These are phyloP conservation scores for Fusarium penzigii DNA, from an alignment of 2,329 filamentous ascomycete species.

Conservation along the genomic window DNA sequence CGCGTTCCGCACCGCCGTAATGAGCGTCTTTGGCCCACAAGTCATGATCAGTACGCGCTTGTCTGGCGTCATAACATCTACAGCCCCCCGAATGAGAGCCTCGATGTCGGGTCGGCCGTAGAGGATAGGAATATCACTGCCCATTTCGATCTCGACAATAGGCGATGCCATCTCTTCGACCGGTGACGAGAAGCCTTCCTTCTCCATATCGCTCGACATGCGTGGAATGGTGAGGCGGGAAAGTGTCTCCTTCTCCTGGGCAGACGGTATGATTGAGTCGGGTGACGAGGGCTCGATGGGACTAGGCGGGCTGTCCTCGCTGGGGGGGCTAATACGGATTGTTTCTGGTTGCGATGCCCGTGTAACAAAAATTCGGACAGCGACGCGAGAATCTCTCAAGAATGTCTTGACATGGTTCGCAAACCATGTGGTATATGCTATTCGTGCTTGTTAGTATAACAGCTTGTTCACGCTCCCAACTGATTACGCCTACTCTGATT, in stretches of 20 bases:
- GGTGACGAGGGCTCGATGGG: slow-evolving; percentile 14
- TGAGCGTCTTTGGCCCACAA: slow-evolving; percentile 48
- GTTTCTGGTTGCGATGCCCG: slow-evolving; percentile 15
- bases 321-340: neutral
- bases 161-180: slow-evolving; percentile 6
- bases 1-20: slow-evolving; percentile 43
- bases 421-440: slow-evolving; percentile 42
- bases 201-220: slow-evolving; percentile 12
- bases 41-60: slow-evolving; percentile 45
- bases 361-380: slow-evolving; percentile 39
- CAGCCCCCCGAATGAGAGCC: slow-evolving; percentile 34
- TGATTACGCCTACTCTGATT: slow-evolving; percentile 33
- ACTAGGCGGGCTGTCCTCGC: slow-evolving; percentile 5
- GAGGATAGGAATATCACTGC: slow-evolving; percentile 25
- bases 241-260: slow-evolving; percentile 13
- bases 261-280: slow-evolving; percentile 2
- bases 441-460: slow-evolving; percentile 1
- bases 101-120: slow-evolving; percentile 41
- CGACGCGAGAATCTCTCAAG: slow-evolving; percentile 31
- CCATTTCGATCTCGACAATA: neutral
- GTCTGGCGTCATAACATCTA: slow-evolving; percentile 29
- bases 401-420: slow-evolving; percentile 37
- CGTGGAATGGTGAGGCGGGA: slow-evolving; percentile 2
- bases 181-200: slow-evolving; percentile 17
- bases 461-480: fast-evolving